Evolutionary conservation across 73 alveolate genomes (phyloP), one percentile per base, ranked within the genome.

Genomic region (Breviolum minutum): DNA sequence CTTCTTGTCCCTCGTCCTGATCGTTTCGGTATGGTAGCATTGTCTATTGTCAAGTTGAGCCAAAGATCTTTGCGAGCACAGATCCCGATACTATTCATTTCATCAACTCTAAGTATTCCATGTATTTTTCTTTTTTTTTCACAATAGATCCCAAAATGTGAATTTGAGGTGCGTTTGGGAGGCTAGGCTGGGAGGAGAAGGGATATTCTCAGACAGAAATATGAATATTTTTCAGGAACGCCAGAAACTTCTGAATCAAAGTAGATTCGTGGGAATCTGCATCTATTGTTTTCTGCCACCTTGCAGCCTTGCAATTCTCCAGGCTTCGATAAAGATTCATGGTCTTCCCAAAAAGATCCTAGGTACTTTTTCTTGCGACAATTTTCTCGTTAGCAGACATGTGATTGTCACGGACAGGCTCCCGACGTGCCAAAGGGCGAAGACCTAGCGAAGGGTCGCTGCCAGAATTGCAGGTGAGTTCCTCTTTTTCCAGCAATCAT

Each of bases 81-180:
- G 54, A 14, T 73, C n/a, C 77, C 24, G 77, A 14, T 17, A 68
- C 24, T 68, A 14, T 6, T 2, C 17, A 22, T 68, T 68, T 68
- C 24, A 22, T 68, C 24, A 14, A 22, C 77, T 22, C 17, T 22
- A 68, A 68, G 77, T 17, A 22, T 17, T 22, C 17, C 77, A 2
- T 68, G 77, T 68, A 22, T 68, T 14, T 17, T 14, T 68, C 3
- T 68, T 14, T 68, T 2, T 68, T 2, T 61, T 26, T 29, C 24
- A 3, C 26, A 11, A 27, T 22, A 27, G 13, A 10, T 26, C 64
- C 14, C 63, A 8, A 8, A 77, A 26, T 29, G 19, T 0, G 61
- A 77, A 8, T 24, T 77, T 22, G 62, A 86, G 95, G 95, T 86
- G 82, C 95, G 95, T 27, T 29, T 86, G 79, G 95, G 95, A 86